A percentile compares a stretch with the other conserved stretches of the same genome.
These are phyloP conservation scores for Acrocalymma vagum DNA, from an alignment of 2,329 filamentous ascomycete species.

Conservation along the genomic window DNA sequence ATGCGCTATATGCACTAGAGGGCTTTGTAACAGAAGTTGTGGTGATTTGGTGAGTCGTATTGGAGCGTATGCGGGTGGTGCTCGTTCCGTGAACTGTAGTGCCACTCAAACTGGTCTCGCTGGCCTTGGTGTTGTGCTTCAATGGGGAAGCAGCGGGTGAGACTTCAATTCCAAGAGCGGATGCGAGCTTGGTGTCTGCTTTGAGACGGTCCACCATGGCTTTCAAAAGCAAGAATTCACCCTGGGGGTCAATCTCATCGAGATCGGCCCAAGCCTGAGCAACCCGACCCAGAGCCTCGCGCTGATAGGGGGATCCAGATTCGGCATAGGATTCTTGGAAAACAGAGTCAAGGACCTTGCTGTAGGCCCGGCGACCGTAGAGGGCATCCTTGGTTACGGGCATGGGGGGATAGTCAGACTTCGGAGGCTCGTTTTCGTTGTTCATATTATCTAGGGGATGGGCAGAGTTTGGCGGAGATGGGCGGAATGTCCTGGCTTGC, in stretches of 20 bases:
- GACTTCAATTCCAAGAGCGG: conserved; percentile 52
- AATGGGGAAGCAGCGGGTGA: conserved; percentile 30
- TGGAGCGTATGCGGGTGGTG: conserved; percentile 44
- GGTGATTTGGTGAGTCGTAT: conserved; percentile 27
- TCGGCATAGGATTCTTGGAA: conserved; percentile 89
- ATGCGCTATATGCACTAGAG: conserved; percentile 29
- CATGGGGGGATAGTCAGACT: conserved; percentile 62
- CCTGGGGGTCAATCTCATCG: conserved; percentile 88
- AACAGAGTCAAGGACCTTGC: conserved; percentile 80
- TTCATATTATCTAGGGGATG: conserved; percentile 39
- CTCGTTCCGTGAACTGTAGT: conserved; percentile 44
- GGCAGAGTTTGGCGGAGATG: conserved; percentile 42
- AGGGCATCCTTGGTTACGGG: conserved; percentile 76
- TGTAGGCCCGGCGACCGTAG: conserved; percentile 82
- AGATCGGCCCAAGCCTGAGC: conserved; percentile 87
- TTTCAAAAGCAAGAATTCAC: conserved; percentile 84
- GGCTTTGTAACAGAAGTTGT: conserved; percentile 25
- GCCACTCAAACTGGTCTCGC: conserved; percentile 41
- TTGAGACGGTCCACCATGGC: conserved; percentile 78
- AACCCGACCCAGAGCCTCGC: conserved; percentile 82
- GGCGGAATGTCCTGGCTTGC: conserved; percentile 46
- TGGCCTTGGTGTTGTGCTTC: conserved; percentile 41
- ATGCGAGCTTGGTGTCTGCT: conserved; percentile 70
- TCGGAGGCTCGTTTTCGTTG: conserved; percentile 70
- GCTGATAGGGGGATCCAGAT: conserved; percentile 73